phyloP scores from a whole-genome alignment of 2,329 filamentous ascomycete species.

The Pezicula carpinea region DNA sequence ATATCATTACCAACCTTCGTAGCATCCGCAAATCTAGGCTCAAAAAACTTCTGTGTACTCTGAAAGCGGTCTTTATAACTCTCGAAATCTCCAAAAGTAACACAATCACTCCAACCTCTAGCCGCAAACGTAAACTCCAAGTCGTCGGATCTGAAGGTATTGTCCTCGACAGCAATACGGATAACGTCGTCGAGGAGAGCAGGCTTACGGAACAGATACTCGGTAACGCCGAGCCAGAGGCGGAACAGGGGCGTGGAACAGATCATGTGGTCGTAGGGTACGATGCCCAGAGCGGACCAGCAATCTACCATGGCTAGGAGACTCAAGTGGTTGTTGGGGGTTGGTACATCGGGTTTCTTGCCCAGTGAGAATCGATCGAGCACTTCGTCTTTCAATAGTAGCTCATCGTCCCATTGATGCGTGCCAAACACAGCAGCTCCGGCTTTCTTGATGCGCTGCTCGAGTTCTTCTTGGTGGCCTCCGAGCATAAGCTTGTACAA shows the following conservation, averaged over 20 bases:
- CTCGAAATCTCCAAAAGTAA: constrained; percentile 86
- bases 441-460: constrained; percentile 71
- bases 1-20: constrained; percentile 89
- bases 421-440: constrained; percentile 65
- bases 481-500: constrained; percentile 96
- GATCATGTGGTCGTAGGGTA: constrained; percentile 99
- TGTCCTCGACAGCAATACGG: constrained; percentile 80
- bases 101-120: constrained; percentile 90
- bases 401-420: constrained; percentile 53
- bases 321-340: constrained; percentile 90
- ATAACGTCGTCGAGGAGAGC: constrained; percentile 79
- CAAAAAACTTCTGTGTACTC: constrained; percentile 85
- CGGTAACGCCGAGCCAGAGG: constrained; percentile 93
- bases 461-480: constrained; percentile 71
- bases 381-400: constrained; percentile 71
- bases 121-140: constrained; percentile 98
- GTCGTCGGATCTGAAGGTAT: constrained; percentile 90
- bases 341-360: constrained; percentile 47
- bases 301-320: constrained; percentile 97
- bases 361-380: constrained; percentile 87
- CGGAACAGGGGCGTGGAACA: constrained; percentile 97
- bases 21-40: constrained; percentile 83
- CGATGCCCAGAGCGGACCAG: constrained; percentile 90
- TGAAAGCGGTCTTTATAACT: constrained; percentile 90
- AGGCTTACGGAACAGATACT: constrained; percentile 86